These are phyloP conservation scores for Entonaema liquescens DNA, from an alignment of 495 filamentous ascomycete species.

Conservation along the genomic window DNA sequence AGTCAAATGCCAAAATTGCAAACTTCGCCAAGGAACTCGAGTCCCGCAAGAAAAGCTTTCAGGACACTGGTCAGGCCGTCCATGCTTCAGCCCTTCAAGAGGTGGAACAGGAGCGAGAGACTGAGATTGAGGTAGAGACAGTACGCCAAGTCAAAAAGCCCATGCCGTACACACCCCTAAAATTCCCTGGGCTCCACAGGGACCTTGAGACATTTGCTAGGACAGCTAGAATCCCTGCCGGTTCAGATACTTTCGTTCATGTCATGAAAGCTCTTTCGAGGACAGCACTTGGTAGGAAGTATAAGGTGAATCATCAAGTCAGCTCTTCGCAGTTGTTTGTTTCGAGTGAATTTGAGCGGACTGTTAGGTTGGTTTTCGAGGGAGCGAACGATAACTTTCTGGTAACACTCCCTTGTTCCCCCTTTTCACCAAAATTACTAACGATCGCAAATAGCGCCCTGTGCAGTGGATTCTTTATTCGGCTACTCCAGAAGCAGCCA, in stretches of 20 bases:
- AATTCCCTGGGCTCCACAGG: constrained; percentile 45
- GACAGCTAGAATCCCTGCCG: constrained; percentile 42
- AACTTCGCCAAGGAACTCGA: constrained; percentile 47
- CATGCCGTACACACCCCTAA: constrained; percentile 33
- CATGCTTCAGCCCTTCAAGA: constrained; percentile 58
- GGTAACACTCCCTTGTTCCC: constrained; percentile 16
- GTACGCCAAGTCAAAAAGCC: constrained; percentile 57
- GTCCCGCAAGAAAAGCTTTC: constrained; percentile 40
- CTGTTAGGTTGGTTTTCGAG: constrained; percentile 37
- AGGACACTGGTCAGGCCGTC: constrained; percentile 47
- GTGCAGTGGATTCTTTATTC: constrained; percentile 50
- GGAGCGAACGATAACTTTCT: constrained; percentile 43
- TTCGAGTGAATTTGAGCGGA: constrained; percentile 47
- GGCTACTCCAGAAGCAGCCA: constrained; percentile 41
- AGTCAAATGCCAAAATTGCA: constrained; percentile 37
- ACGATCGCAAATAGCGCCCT: constrained; percentile 40
- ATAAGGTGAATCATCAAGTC: constrained; percentile 24
- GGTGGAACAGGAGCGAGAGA: constrained; percentile 62
- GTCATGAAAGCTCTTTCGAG: constrained; percentile 36
- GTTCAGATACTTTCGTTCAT: constrained; percentile 29
- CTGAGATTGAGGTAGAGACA: constrained; percentile 57
- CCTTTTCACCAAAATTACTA: neutral
- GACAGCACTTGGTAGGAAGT: constrained; percentile 44
- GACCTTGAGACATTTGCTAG: constrained; percentile 43
- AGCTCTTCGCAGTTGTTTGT: constrained; percentile 44